These are phyloP conservation scores for Sparassis latifolia DNA, from an alignment of 1,284 basidiomycete species.

Conservation along the genomic window DNA sequence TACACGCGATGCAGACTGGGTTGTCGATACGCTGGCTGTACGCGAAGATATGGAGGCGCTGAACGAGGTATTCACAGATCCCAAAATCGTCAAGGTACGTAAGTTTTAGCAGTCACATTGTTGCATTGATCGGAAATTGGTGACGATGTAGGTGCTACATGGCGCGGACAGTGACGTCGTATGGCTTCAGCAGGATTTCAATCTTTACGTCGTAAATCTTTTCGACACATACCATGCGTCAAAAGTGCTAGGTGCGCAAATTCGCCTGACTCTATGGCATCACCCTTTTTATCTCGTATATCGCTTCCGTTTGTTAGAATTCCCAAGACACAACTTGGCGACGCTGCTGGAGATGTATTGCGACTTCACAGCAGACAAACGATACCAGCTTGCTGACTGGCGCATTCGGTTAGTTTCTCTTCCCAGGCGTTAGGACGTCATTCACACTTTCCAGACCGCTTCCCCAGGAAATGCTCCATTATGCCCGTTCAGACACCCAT, in stretches of 20 bases:
- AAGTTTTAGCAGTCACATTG: neutral
- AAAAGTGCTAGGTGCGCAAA: slow-evolving; percentile 60
- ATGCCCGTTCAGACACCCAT: slow-evolving; percentile 95
- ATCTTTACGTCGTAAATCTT: slow-evolving; percentile 87
- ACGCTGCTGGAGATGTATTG: slow-evolving; percentile 87
- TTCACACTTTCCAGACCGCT: slow-evolving; percentile 52
- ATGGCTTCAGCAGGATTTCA: slow-evolving; percentile 96
- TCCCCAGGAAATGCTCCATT: slow-evolving; percentile 83
- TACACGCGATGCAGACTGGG: slow-evolving; percentile 79
- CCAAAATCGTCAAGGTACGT: slow-evolving; percentile 77
- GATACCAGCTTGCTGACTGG: slow-evolving; percentile 97
- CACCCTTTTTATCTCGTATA: slow-evolving; percentile 3
- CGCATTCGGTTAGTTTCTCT: slow-evolving; percentile 64
- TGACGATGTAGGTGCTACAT: slow-evolving; percentile 68
- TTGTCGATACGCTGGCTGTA: slow-evolving; percentile 80
- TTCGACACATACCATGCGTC: slow-evolving; percentile 98
- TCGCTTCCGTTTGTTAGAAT: slow-evolving; percentile 38
- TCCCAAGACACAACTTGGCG: slow-evolving; percentile 79
- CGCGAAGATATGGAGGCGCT: slow-evolving; percentile 69
- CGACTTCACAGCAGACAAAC: slow-evolving; percentile 90
- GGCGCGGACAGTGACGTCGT: slow-evolving; percentile 92
- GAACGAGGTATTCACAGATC: slow-evolving; percentile 80
- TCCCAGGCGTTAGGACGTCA: slow-evolving; percentile 13
- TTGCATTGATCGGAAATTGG: neutral
- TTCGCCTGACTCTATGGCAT: too few relatives aligned